Conservation (phyloP, 2,329 filamentous ascomycete species). For the Hypoxylon sp. region DNA sequence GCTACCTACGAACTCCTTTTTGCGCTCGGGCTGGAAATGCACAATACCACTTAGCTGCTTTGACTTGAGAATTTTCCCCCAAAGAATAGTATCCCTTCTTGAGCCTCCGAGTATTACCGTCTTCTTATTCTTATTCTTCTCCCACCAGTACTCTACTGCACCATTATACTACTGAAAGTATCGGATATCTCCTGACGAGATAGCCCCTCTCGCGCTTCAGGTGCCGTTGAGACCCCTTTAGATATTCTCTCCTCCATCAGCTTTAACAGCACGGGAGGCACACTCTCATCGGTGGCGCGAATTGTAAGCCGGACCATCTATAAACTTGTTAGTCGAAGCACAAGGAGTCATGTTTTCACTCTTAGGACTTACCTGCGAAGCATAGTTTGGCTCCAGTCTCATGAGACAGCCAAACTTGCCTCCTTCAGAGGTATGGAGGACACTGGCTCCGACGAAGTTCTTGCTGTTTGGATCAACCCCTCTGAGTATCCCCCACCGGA, state of each 20-base stretch:
- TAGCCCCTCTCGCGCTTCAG: slow-evolving; percentile 57
- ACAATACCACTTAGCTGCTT: slow-evolving; percentile 36
- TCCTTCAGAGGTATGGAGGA: slow-evolving; percentile 81
- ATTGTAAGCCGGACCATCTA: slow-evolving; percentile 95
- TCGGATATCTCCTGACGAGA: slow-evolving; percentile 66
- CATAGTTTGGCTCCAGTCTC: slow-evolving; percentile 93
- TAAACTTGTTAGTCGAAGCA: slow-evolving; percentile 35
- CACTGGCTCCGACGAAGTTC: slow-evolving; percentile 93
- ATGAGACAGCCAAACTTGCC: slow-evolving; percentile 96
- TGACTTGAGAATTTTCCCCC: slow-evolving; percentile 25
- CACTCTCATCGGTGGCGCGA: slow-evolving; percentile 89
- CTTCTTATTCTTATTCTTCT: slow-evolving; percentile 25
- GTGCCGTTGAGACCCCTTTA: slow-evolving; percentile 59
- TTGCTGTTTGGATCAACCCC: slow-evolving; percentile 91
- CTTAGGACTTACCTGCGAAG: slow-evolving; percentile 78
- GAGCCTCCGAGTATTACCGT: slow-evolving; percentile 26
- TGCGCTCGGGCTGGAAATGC: slow-evolving; percentile 40
- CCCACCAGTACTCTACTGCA: slow-evolving; percentile 50
- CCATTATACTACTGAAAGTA: slow-evolving; percentile 69
- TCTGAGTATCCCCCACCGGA: slow-evolving; percentile 88
- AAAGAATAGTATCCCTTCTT: slow-evolving; percentile 22
- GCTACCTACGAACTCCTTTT: slow-evolving; percentile 43
- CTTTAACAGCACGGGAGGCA: slow-evolving; percentile 83
- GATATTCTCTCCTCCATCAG: slow-evolving; percentile 88
- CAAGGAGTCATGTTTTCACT: not conserved